Percentiles rank a stretch among this genome's conserved stretches.
Conservation (phyloP, 768 basidiomycete genomes). For the Phaeotremella fagi region DNA sequence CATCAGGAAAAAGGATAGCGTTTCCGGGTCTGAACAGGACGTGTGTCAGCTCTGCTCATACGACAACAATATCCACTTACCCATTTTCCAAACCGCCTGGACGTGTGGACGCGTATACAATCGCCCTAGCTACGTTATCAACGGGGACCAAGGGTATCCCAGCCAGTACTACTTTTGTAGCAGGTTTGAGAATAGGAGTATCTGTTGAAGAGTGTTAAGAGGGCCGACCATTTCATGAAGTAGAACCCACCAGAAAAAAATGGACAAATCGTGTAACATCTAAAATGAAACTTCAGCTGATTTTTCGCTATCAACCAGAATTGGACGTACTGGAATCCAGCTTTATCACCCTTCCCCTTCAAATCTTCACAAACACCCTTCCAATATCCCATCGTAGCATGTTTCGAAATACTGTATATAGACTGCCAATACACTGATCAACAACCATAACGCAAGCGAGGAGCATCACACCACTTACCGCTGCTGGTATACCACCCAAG, state of each 20-base stretch:
- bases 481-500: not conserved
- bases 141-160: slow-evolving; percentile 2
- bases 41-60: not conserved
- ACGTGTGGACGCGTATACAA: not conserved
- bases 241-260: not conserved
- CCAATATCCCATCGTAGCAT: slow-evolving; percentile 3
- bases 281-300: not conserved
- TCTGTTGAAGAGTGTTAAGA: not conserved
- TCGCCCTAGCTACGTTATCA: not conserved
- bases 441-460: not conserved
- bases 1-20: not conserved
- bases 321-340: not conserved
- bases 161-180: not conserved
- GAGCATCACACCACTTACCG: not conserved
- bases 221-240: not conserved
- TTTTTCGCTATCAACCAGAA: not conserved
- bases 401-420: not conserved
- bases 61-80: not conserved
- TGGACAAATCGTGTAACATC: slow-evolving; percentile 3
- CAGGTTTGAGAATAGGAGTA: not conserved
- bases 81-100: not conserved
- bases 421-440: not conserved
- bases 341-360: not conserved
- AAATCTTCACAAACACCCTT: not conserved
- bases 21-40: not conserved